Evolutionary conservation across 2,329 filamentous ascomycete genomes (phyloP), one percentile per base, ranked within the genome.

Genomic region (Venturia effusa): DNA sequence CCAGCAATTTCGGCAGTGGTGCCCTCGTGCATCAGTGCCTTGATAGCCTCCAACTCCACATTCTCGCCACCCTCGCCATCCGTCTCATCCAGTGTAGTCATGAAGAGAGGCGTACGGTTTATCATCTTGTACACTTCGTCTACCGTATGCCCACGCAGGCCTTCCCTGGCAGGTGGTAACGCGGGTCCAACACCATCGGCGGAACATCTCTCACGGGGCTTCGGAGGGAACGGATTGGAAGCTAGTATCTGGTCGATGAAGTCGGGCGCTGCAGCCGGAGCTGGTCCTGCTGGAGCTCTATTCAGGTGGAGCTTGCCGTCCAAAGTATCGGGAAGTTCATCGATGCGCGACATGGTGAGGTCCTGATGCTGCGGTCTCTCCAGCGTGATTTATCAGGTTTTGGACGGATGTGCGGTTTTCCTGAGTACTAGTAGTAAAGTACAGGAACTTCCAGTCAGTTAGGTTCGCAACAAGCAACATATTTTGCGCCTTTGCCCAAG

Each of bases 1-100:
- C 83, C 78, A 24, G 87, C 89, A 66, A 96, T 88, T 74, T 97
- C 93, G 11, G 87, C 82, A 60, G 90, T 86, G 10, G 92, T 92
- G 24, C 94, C 95, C 78, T 99, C 94, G 73, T 97, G 96, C 37
- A 91, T 90, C 45, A 99, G 80, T 0, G 94, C 93, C 72, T 90
- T 88, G 66, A 99, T 81, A 0, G 94, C 95, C 70, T 95, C 92
- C 0, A 96, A 80, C 68, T 89, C 86, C 66, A 88, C 81, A 71
- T 96, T 96, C 67, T 95, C 89, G 69, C 90, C 81, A 64, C 81
- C 80, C 66, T 81, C 80, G 64, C 81, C 82, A 62, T 80, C 81
- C 15, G 81, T 82, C 65, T 84, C 82, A 65, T 84, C 90, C 40
- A 97, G 81, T 68, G 90, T 87, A 37, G 92, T 97, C 94, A 99